Evolutionary conservation across 306 rosid genomes (phyloP), one percentile per base, ranked within the genome.

Genomic region (Cucumis cinereus): DNA sequence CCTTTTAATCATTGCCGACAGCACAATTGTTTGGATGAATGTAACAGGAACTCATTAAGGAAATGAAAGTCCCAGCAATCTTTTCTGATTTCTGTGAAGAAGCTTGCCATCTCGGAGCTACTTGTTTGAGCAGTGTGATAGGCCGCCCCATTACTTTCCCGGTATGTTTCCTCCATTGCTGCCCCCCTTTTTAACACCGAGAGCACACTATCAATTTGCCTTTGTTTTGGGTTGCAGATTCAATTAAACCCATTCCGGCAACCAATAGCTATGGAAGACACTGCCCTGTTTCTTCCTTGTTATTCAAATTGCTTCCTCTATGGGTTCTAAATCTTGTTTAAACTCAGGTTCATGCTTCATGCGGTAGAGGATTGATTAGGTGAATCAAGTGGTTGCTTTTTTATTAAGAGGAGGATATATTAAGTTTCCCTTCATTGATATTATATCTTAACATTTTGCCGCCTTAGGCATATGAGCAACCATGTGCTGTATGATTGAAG

Each of bases 191-290:
- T 43, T 20, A 5, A 70, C 40, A 45, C 15, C 75, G 24, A 43
- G 75, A 45, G 41, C 40, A 40, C 56, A 47, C 38, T 47, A 7
- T 55, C 67, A 73, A 55, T 13, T 43, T 17, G 50, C 12, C 33
- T 12, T 73, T 30, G n/a, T 52, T 20, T 33, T 73, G n/a, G 7
- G 70, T 59, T 90, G 90, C 73, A 94, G 98, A 89, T 91, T 74
- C 98, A 91, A 69, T 66, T 94, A 75, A 94, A 91, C 82, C 98
- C 98, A 26, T 94, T 94, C 82, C 86, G 98, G 81, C 95, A 94
- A 81, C 96, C 97, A 24, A 74, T 86, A 59, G 93, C 79, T 45
- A 91, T 91, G 61, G 95, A 89, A 81, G 89, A 87, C 79, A 83
- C 89, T 1, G 90, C 84, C 57, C 81, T 94, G 62, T 77, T 89